Percentiles rank a stretch among this genome's conserved stretches.
Conservation (phyloP, 495 filamentous ascomycete genomes). For the Mycothermus thermophilus region DNA sequence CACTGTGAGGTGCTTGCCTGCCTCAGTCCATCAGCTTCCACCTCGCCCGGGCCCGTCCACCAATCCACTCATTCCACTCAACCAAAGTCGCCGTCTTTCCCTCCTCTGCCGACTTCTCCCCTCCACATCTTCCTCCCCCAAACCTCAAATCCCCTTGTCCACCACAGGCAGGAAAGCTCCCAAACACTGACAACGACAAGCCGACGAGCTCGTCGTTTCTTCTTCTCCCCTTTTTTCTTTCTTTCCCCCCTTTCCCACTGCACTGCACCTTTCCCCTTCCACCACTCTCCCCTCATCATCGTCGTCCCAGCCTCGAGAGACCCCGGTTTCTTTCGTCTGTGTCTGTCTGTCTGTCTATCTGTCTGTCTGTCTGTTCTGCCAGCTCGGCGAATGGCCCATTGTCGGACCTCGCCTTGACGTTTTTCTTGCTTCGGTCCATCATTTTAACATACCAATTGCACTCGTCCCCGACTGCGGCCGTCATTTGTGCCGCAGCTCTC, state of each 20-base stretch:
- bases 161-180: too few relatives aligned
- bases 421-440: conserved; percentile 14
- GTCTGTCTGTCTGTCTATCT: too few relatives aligned
- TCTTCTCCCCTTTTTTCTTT: conserved; percentile 18
- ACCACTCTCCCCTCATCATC: too few relatives aligned
- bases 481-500: conserved; percentile 6
- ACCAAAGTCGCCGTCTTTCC: conserved; percentile 20
- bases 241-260: too few relatives aligned
- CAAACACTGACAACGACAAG: too few relatives aligned
- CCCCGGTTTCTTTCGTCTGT: conserved; percentile 19
- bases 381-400: conserved; percentile 15
- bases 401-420: conserved; percentile 9
- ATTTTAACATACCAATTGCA: conserved; percentile 20
- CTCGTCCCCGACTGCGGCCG: conserved; percentile 5
- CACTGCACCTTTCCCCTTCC: neutral
- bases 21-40: conserved; percentile 16
- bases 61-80: conserved; percentile 17
- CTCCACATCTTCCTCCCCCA: too few relatives aligned
- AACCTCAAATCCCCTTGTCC: too few relatives aligned
- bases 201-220: too few relatives aligned
- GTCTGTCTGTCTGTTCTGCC: conserved; percentile 14
- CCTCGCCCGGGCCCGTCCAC: too few relatives aligned
- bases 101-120: conserved; percentile 28
- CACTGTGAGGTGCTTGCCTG: too few relatives aligned
- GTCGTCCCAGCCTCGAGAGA: conserved; percentile 18